Base-by-base conservation (phyloP, 2,329 filamentous ascomycete genomes). In the Penicillium griseofulvum region DNA sequence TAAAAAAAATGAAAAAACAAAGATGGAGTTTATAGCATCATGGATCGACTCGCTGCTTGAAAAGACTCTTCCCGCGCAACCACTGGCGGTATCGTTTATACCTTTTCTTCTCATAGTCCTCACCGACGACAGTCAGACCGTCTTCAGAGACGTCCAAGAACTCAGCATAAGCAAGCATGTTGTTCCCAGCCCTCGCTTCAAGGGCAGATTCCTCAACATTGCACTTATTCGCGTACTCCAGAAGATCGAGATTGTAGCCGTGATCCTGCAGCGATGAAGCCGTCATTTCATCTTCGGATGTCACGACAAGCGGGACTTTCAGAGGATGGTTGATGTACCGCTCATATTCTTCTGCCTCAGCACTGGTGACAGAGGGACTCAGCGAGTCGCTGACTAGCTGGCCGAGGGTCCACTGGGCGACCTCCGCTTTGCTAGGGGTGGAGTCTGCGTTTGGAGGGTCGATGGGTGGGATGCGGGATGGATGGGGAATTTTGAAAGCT, bases 41-140 rank as follows among this genome's bases (percentile, higher is more conserved):
- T 14, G 68, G 41, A 67, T 81, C 79, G 61, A 81, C 79, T 43
- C 87, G 85, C 80, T 97, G 92, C 76, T 97, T 97, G 73, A 97
- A 97, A 67, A 97, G 82, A 66, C 91, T 96, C 78, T 97, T 97
- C 17, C 93, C 93, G 59, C 87, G 83, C 68, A 99, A 79, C 93
- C 94, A 99, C 75, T 97, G 95, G 67, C 87, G 80, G 75, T 99
- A 99, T 10, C 92, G 90, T 76, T 96, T 97, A 74, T 99, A 99
- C 64, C 94, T 81, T 81, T 97, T 97, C 82, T 96, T 97, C 38
- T 83, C 82, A 43, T 86, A 82, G 72, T 97, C 94, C 67, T 95
- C 92, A 42, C 92, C 87, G 1, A 86, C 87, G 14, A 97, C 93
- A 2, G 90, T 95, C 49, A 99, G 76, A 17, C 91, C 90, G 65